phyloP scores from a whole-genome alignment of 441 rosid genomes.

The Gossypium aridum region DNA sequence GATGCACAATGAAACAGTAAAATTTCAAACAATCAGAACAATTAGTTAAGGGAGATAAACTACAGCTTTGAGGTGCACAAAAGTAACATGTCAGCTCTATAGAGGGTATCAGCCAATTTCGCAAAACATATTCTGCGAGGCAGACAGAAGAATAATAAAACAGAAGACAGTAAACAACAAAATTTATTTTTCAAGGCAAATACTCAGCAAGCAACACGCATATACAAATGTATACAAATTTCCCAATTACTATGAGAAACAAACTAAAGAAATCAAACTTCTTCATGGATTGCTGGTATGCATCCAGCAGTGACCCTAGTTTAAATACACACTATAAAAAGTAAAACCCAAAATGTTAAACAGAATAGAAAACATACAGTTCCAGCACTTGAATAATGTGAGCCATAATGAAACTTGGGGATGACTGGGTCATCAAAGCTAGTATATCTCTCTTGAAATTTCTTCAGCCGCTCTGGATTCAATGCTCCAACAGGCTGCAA shows the following conservation, averaged over 20 bases:
- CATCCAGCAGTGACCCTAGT: slow-evolving; percentile 12
- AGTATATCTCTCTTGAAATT: slow-evolving; percentile 96
- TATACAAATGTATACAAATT: not conserved
- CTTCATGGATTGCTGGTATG: slow-evolving; percentile 5
- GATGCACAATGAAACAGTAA: not conserved
- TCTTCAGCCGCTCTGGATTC: slow-evolving; percentile 75
- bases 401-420: slow-evolving; percentile 99
- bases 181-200: not conserved
- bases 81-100: not conserved
- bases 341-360: not conserved
- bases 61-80: not conserved
- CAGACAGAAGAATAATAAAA: slow-evolving; percentile 6
- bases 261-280: not conserved
- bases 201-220: not conserved
- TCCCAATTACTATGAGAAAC: slow-evolving; percentile 8
- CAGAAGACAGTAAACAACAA: not conserved
- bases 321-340: not conserved
- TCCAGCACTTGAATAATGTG: slow-evolving; percentile 99
- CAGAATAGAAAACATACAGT: slow-evolving; percentile 51
- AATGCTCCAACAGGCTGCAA: slow-evolving; percentile 98
- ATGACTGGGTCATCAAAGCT: slow-evolving; percentile 98
- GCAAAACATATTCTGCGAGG: not conserved
- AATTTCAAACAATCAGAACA: slow-evolving; percentile 2
- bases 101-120: not conserved
- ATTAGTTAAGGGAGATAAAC: not conserved